These are phyloP conservation scores for Cutaneotrichosporon cavernicola DNA, from an alignment of 1,284 basidiomycete genomes.

Conservation along the genomic window DNA sequence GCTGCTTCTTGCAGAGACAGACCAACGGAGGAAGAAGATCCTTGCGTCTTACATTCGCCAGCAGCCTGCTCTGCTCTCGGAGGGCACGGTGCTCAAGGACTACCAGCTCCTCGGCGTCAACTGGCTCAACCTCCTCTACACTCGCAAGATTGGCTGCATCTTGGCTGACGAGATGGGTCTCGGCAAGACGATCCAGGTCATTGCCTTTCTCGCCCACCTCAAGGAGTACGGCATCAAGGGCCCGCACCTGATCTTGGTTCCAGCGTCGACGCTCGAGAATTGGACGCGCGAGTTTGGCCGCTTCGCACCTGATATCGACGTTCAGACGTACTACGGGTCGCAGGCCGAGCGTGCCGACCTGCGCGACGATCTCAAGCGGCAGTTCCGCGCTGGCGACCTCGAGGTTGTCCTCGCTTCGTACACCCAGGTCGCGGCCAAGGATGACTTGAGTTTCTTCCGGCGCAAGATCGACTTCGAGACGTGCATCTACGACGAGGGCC, in stretches of 20 bases:
- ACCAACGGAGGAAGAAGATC: constrained; percentile 45
- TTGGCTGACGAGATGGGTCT: constrained; percentile 99
- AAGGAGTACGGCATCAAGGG: constrained; percentile 74
- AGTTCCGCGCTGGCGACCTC: constrained; percentile 69
- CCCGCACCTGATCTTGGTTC: constrained; percentile 91
- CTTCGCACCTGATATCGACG: constrained; percentile 79
- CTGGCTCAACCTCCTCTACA: constrained; percentile 89
- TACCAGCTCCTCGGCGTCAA: constrained; percentile 97
- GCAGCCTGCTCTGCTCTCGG: constrained; percentile 71
- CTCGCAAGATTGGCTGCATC: constrained; percentile 82
- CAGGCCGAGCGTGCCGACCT: constrained; percentile 82
- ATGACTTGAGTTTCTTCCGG: constrained; percentile 85
- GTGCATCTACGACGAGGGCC: constrained; percentile 92
- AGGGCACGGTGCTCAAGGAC: constrained; percentile 80
- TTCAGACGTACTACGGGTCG: constrained; percentile 89
- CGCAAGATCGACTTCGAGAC: constrained; percentile 89
- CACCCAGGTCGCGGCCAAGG: constrained; percentile 81
- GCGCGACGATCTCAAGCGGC: constrained; percentile 62
- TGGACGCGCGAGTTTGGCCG: constrained; percentile 95
- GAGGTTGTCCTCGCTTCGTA: constrained; percentile 97
- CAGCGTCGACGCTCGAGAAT: constrained; percentile 95
- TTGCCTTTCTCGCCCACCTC: constrained; percentile 88
- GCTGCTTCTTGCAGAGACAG: constrained; percentile 42
- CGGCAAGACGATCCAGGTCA: constrained; percentile 88
- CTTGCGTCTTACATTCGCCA: constrained; percentile 60